Evolutionary conservation across 345 rosid species (phyloP).

Genomic region (Rhizophora apiculata): DNA sequence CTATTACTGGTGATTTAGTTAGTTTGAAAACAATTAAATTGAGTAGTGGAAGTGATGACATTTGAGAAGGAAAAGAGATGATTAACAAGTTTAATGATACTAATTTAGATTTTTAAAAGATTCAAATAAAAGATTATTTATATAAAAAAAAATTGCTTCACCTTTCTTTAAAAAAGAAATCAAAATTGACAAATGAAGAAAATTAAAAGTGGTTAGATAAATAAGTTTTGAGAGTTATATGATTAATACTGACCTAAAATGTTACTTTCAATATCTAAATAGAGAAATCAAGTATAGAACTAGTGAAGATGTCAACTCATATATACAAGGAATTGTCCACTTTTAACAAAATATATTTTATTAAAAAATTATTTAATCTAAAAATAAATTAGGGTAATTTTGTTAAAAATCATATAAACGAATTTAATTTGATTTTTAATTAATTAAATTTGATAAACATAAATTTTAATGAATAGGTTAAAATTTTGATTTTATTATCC

Average conservation of each 20-base stretch:
- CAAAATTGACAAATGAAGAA: not conserved
- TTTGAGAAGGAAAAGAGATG: not conserved
- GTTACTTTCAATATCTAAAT: not conserved
- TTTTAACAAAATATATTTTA: not conserved
- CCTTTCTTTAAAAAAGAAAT: not conserved
- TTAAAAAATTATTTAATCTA: not conserved
- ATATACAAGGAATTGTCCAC: not conserved
- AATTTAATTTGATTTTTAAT: not conserved
- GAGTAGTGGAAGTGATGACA: no score
- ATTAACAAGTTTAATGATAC: not conserved
- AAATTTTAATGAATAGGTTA: not conserved
- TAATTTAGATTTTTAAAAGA: rapidly evolving
- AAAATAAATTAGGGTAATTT: not conserved
- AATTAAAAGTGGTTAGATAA: not conserved
- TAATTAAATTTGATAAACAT: not conserved
- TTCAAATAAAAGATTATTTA: not conserved
- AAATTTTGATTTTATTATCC: not conserved
- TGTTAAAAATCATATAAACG: not conserved
- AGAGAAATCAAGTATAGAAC: not conserved
- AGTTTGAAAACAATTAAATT: rapidly evolving
- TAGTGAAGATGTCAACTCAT: not conserved
- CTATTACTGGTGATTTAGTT: no score
- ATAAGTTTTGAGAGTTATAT: rapidly evolving
- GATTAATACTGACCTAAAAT: rapidly evolving
- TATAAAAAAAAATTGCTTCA: not conserved